Percentiles rank a stretch among this genome's conserved stretches.
Evolutionary conservation across 371 early-diverging fungal genomes (phyloP).

Genomic region (Basidiobolus heterosporus): DNA sequence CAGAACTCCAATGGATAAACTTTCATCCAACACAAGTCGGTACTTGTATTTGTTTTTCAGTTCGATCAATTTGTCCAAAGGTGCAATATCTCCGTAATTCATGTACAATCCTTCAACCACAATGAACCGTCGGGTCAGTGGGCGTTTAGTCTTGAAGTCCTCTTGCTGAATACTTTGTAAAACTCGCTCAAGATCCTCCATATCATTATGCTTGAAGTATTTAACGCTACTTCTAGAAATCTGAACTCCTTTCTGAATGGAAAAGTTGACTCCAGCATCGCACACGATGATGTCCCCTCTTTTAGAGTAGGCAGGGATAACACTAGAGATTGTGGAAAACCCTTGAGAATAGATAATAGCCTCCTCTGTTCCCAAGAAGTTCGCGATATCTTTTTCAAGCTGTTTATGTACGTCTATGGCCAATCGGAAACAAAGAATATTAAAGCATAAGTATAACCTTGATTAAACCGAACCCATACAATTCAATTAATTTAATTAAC

Average conservation of each 20-base stretch:
- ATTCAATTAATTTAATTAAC: background rate
- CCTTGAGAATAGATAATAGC: conserved; percentile 98
- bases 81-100: conserved; percentile 84
- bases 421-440: background rate
- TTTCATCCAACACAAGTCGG: conserved; percentile 93
- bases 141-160: conserved; percentile 42
- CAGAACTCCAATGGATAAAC: conserved; percentile 81
- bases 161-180: background rate
- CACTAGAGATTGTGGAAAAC: conserved; percentile 83
- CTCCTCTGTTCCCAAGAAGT: conserved; percentile 75
- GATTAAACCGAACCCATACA: no score
- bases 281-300: conserved; percentile 92
- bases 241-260: conserved; percentile 80
- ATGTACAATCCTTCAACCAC: conserved; percentile 90
- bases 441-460: no score
- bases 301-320: conserved; percentile 96
- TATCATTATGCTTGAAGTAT: conserved; percentile 92
- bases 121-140: conserved; percentile 81
- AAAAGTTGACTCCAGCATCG: conserved; percentile 78
- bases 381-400: conserved; percentile 80
- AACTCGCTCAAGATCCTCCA: conserved; percentile 83
- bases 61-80: conserved; percentile 60
- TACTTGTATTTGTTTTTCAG: conserved; percentile 94
- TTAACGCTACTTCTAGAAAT: conserved; percentile 76
- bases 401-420: conserved; percentile 89